Percentiles rank a stretch among this genome's conserved stretches.
These are phyloP conservation scores for Yamadazyma tumulicola DNA, from an alignment of 805 yeast genomes.

Conservation along the genomic window DNA sequence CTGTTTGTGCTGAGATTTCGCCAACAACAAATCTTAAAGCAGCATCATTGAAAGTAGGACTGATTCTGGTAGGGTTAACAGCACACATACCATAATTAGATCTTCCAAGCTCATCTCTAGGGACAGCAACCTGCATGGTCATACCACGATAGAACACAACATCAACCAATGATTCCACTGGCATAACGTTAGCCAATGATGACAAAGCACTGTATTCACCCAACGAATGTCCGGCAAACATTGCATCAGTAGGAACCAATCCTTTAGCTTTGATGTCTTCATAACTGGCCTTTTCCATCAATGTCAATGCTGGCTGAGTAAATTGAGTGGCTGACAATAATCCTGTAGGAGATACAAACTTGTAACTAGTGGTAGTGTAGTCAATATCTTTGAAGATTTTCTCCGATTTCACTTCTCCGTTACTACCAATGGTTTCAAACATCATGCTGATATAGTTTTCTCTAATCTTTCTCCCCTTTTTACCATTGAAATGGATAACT, in stretches of 20 bases:
- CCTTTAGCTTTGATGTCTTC: slow-evolving; percentile 98
- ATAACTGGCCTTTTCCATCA: slow-evolving; percentile 98
- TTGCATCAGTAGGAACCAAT: slow-evolving; percentile 84
- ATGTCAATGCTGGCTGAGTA: slow-evolving; percentile 98
- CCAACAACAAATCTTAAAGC: slow-evolving; percentile 94
- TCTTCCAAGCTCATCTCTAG: slow-evolving; percentile 92
- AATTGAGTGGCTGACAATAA: slow-evolving; percentile 96
- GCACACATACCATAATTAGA: slow-evolving; percentile 99
- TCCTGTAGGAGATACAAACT: slow-evolving; percentile 92
- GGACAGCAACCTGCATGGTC: slow-evolving; percentile 99
- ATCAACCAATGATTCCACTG: slow-evolving; percentile 93
- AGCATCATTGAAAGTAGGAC: slow-evolving; percentile 83
- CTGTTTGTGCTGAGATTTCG: slow-evolving; percentile 76
- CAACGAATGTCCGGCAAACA: slow-evolving; percentile 98
- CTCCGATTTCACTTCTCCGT: slow-evolving; percentile 82
- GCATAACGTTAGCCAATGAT: slow-evolving; percentile 97
- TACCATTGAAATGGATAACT: slow-evolving; percentile 97
- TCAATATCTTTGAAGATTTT: slow-evolving; percentile 92
- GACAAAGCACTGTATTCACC: slow-evolving; percentile 99
- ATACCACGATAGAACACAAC: slow-evolving; percentile 99
- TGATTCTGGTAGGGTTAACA: slow-evolving; percentile 92
- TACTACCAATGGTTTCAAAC: slow-evolving; percentile 88
- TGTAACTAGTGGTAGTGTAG: slow-evolving; percentile 74
- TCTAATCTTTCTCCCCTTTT: slow-evolving; percentile 91
- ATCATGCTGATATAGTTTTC: slow-evolving; percentile 95